Evolutionary conservation across 257 asterid genomes (phyloP), one percentile per base, ranked within the genome.

Genomic region (Solanum tarijense): DNA sequence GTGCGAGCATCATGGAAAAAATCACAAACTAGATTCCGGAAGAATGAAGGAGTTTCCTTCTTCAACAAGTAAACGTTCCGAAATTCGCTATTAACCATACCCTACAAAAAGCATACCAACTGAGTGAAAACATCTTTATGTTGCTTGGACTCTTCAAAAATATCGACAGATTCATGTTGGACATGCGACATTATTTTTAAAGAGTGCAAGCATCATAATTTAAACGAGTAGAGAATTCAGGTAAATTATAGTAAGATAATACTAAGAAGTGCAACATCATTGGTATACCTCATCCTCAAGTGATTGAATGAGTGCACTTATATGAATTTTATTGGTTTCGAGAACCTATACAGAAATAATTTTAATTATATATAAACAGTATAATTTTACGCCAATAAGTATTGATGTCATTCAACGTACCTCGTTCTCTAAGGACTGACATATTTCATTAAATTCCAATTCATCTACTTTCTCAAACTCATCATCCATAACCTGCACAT

Each of bases 71-170:
- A 73, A 87, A 92, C 83, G 11, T 39, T 39, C 48, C 85, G 86
- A 4, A 92, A 92, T 86, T 90, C n/a, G 39, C 71, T 85, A 87
- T 91, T 92, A 8, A 91, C 91, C 75, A 87, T 31, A 75, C 93
- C 94, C 93, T 93, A 41, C 71, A 43, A 71, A 46, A 81, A 46
- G 5, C 39, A 81, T 0, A 1, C 5, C 14, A 9, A 60, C 1
- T 23, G 27, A 4, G 13, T 60, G 12, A 55, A 55, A 55, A 20
- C 1, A 20, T 23, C 1, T 9, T 0, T 55, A 7, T 20, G 25
- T 1, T 20, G 12, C 25, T 55, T 3, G 25, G 12, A 55, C 25
- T 55, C 11, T 20, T 55, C 0, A 55, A 60, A 55, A 60, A 60
- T 60, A 9, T 21, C 3, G 13, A 4, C 3, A 9, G 3, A 9